Evolutionary conservation across 2,329 filamentous ascomycete species (phyloP).

Genomic region (Curvularia sp.): DNA sequence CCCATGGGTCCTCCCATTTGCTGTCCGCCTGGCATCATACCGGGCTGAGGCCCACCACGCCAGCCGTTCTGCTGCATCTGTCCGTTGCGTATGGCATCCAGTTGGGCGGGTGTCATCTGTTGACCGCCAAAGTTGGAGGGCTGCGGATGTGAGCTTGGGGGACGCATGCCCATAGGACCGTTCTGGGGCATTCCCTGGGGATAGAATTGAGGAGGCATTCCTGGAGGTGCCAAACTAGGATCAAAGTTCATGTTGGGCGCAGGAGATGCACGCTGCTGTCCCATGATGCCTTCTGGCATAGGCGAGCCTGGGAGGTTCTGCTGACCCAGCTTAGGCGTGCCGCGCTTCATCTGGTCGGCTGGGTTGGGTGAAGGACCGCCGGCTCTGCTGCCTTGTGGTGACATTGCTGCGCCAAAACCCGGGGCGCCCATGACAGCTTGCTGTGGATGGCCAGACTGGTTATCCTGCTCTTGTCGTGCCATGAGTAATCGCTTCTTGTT

Average conservation of each 20-base stretch:
- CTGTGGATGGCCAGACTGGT: constrained; percentile 61
- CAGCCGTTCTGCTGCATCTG: constrained; percentile 51
- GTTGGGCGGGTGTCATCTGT: constrained; percentile 68
- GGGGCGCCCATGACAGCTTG: constrained; percentile 57
- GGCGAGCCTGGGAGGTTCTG: constrained; percentile 71
- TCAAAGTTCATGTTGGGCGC: constrained; percentile 63
- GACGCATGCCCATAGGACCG: constrained; percentile 63
- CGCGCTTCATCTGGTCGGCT: constrained; percentile 79
- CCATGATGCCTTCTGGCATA: constrained; percentile 72
- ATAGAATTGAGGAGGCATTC: constrained; percentile 52
- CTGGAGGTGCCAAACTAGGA: constrained; percentile 58
- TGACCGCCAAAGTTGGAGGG: constrained; percentile 65
- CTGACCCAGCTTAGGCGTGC: constrained; percentile 75
- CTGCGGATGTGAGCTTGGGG: constrained; percentile 55
- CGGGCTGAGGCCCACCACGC: constrained; percentile 47
- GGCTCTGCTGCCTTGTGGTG: constrained; percentile 71
- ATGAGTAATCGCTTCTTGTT: constrained; percentile 87
- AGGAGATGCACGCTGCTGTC: constrained; percentile 67
- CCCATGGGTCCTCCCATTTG: constrained; percentile 60
- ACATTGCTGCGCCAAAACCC: constrained; percentile 71
- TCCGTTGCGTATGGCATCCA: constrained; percentile 53
- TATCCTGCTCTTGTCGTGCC: constrained; percentile 81
- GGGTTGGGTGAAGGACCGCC: constrained; percentile 80
- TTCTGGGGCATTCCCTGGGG: constrained; percentile 40
- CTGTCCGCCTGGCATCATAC: constrained; percentile 66